These are phyloP conservation scores for Macadamia integrifolia DNA, from an alignment of 164 flowering plant genomes.

Conservation along the genomic window DNA sequence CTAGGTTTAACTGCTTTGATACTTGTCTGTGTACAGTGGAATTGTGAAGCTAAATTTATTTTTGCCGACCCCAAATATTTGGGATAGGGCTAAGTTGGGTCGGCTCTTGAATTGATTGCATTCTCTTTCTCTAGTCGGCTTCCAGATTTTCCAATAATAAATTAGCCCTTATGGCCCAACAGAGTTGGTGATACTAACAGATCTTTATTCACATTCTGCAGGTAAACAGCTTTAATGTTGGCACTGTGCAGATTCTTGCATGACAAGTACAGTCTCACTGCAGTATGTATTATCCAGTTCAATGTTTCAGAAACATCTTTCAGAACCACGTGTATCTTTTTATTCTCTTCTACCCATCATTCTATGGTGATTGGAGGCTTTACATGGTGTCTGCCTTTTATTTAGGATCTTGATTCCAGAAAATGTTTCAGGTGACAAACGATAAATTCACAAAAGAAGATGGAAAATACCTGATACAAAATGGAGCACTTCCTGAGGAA, in stretches of 20 bases:
- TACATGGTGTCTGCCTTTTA: background rate
- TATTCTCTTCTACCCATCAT: background rate
- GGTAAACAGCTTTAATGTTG: constrained; percentile 96
- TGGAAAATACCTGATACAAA: constrained; percentile 89
- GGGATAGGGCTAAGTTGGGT: too few species aligned
- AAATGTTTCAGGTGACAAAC: constrained; percentile 68
- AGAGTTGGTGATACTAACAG: background rate
- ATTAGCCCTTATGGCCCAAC: background rate
- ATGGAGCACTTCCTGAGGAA: constrained; percentile 95
- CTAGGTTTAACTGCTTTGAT: too few species aligned
- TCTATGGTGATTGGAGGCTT: too few species aligned
- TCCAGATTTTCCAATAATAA: background rate
- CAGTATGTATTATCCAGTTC: constrained; percentile 44
- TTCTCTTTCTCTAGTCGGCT: background rate
- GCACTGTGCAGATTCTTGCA: constrained; percentile 68
- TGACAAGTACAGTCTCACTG: constrained; percentile 97
- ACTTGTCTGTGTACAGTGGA: too few species aligned
- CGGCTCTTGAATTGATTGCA: too few species aligned
- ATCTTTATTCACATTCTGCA: constrained; percentile 21
- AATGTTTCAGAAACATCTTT: background rate
- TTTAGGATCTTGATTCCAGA: background rate
- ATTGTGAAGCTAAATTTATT: too few species aligned
- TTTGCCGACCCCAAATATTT: too few species aligned
- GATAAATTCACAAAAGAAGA: constrained; percentile 98
- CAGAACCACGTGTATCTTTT: background rate